phyloP scores from a whole-genome alignment of 352 stramenopile genomes.

The Pelagophyceae sp. region DNA sequence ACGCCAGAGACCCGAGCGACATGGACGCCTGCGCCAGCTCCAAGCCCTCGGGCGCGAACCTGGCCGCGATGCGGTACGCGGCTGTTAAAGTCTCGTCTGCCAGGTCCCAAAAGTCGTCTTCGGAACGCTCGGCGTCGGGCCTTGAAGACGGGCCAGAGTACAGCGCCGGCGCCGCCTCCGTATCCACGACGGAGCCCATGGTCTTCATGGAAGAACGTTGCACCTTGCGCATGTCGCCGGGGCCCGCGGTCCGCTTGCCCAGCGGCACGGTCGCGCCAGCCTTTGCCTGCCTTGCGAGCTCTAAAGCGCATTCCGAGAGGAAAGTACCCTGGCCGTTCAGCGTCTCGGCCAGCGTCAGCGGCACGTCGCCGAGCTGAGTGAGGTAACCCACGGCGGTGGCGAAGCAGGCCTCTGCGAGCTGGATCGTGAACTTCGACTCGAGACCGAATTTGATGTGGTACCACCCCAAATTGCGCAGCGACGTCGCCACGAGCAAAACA shows the following conservation, averaged over 20 bases:
- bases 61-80: neutral
- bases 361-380: neutral
- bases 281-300: neutral
- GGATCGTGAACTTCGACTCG: neutral
- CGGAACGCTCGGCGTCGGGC: neutral
- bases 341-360: neutral
- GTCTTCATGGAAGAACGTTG: too few species aligned
- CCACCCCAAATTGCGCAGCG: neutral
- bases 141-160: neutral
- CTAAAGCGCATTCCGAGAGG: neutral
- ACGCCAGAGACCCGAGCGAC: neutral
- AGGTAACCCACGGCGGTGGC: neutral
- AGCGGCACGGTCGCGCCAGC: neutral
- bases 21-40: neutral
- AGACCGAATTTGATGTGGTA: neutral
- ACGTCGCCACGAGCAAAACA: neutral
- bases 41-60: neutral
- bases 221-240: too few species aligned
- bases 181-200: neutral
- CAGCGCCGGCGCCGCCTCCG: neutral
- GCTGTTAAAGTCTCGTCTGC: neutral
- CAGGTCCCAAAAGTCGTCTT: neutral
- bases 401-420: conserved; percentile 3
- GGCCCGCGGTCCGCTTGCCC: too few species aligned
- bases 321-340: conserved; percentile 3